Evolutionary conservation across 345 rosid genomes (phyloP).

Genomic region (Moricandia moricandioides): DNA sequence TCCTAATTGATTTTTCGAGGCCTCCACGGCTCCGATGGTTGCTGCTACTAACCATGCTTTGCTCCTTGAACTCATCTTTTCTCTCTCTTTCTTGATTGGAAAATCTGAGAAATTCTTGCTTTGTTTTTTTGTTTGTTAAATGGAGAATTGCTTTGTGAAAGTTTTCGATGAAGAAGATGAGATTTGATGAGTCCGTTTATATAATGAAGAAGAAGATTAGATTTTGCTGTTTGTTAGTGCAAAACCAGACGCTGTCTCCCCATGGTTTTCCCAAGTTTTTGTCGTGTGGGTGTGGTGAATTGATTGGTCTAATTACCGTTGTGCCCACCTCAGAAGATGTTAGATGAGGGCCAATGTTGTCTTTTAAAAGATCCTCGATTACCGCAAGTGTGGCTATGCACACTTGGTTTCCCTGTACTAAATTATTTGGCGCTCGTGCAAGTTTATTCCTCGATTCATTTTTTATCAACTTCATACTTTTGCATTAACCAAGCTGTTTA

Average conservation of each 20-base stretch:
- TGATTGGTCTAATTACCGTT: background rate
- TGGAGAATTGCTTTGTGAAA: background rate
- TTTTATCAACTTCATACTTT: too few relatives aligned
- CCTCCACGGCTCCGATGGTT: slow-evolving; percentile 50
- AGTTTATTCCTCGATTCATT: too few relatives aligned
- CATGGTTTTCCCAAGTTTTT: slow-evolving; percentile 1
- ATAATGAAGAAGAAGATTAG: background rate
- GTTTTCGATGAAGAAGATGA: slow-evolving; percentile 6
- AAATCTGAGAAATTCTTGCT: background rate
- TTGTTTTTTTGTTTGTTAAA: background rate
- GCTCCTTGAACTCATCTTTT: slow-evolving; percentile 36
- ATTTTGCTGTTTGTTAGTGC: slow-evolving; percentile 5
- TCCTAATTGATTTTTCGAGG: slow-evolving; percentile 53
- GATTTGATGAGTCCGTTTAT: background rate
- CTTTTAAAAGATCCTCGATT: background rate
- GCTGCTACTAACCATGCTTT: slow-evolving; percentile 54
- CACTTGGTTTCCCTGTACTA: background rate
- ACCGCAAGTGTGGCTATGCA: background rate
- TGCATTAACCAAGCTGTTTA: too few relatives aligned
- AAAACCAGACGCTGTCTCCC: slow-evolving; percentile 18
- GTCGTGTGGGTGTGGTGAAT: background rate
- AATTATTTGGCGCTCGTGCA: too few relatives aligned
- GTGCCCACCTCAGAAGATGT: background rate
- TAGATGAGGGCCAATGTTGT: background rate
- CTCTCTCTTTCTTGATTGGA: background rate